Evolutionary conservation across 176 grass and related monocot genomes (phyloP).

Genomic region (Zea luxurians): DNA sequence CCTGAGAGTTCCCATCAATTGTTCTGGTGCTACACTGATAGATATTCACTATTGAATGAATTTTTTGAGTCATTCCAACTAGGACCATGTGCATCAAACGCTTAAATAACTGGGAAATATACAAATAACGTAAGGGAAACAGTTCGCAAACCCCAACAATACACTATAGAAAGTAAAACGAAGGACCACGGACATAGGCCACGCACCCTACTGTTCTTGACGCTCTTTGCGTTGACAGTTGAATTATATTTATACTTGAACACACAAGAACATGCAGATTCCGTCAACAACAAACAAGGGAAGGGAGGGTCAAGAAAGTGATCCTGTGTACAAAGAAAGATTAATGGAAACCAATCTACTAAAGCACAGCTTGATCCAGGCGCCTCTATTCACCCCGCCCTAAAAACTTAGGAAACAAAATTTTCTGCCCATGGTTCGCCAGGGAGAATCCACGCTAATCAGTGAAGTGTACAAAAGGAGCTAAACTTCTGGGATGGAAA

Average conservation of each 20-base stretch:
- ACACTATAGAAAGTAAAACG: no score
- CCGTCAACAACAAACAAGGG: not conserved
- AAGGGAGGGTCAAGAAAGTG: not conserved
- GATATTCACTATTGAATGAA: no score
- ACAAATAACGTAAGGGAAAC: not conserved
- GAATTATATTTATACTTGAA: not conserved
- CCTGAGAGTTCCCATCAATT: not conserved
- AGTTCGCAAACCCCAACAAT: not conserved
- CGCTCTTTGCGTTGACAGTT: conserved; percentile 35
- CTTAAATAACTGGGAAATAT: not conserved
- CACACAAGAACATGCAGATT: conserved; percentile 4
- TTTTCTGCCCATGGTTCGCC: not conserved
- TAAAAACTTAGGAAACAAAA: not conserved
- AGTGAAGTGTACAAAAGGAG: not conserved
- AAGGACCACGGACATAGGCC: not conserved
- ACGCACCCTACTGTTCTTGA: not conserved
- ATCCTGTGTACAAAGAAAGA: not conserved
- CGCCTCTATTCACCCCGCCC: not conserved
- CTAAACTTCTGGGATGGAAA: not conserved
- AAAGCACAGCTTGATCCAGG: not conserved
- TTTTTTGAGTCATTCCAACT: not conserved
- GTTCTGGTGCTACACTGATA: not conserved
- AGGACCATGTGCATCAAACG: conserved; percentile 24
- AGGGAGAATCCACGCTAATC: not conserved
- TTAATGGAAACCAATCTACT: not conserved